Evolutionary conservation across 805 yeast species (phyloP), one percentile per base, ranked within the genome.

Genomic region (Candida ortonii): DNA sequence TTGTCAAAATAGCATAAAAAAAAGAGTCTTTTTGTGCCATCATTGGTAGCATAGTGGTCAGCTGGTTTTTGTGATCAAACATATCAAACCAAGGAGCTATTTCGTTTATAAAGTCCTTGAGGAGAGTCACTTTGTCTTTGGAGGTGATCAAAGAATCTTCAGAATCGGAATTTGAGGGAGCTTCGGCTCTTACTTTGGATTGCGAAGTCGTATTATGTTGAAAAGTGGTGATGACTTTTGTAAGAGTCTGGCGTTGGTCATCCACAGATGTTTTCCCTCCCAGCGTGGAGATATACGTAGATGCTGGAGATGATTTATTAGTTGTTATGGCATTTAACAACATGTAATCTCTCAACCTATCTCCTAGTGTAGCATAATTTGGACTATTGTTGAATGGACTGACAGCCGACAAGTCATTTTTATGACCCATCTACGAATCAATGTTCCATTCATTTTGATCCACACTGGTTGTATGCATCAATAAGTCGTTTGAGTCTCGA

Each of bases 341-440:
- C 68, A 64, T 64, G 36, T 56, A 64, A 35, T 63, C 68, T 41
- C 69, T 51, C 26, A 64, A 46, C 2, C 66, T 61, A 25, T 50
- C 47, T 25, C 57, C 61, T 3, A 62, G 44, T 8, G 35, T 43
- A 7, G 38, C 42, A 28, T 43, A 43, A 17, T 43, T 36, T 3
- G 47, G 47, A n/a, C n/a, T n/a, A n/a, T n/a, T n/a, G n/a, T n/a
- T n/a, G n/a, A n/a, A n/a, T n/a, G n/a, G n/a, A n/a, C n/a, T n/a
- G n/a, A n/a, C n/a, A n/a, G n/a, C n/a, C n/a, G n/a, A n/a, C 9
- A 27, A 19, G 16, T 30, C 33, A 30, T 16, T 16, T 7, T 9
- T 15, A 27, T 8, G 20, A 9, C 8, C 20, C 8, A 7, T 12
- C 9, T n/a, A n/a, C n/a, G n/a, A n/a, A n/a, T n/a, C n/a, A n/a